Base-by-base conservation (phyloP, 495 filamentous ascomycete species). In the Hypoxylon intermedium region DNA sequence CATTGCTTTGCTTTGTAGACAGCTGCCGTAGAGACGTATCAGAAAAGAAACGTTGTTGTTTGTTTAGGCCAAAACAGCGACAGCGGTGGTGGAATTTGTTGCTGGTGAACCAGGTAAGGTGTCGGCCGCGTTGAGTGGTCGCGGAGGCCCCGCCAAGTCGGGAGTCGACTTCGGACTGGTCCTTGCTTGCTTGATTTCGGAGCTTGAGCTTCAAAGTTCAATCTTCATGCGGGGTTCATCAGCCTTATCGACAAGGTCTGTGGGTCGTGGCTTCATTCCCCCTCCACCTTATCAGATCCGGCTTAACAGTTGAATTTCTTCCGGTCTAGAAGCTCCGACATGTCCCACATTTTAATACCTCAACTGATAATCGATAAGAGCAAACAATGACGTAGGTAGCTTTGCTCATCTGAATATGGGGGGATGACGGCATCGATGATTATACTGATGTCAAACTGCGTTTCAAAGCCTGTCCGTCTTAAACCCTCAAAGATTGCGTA, bases 381-480 rank as follows among this genome's bases (percentile, higher is more conserved):
- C 20, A 26, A 24, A 9, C 46, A 44, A 54, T 59, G 65, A 64
- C 53, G 65, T 64, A 64, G 33, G 31, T 55, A 59, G 16, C 42
- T 51, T 26, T 65, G 13, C 18, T 47, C 33, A 19, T 19, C 21
- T 42, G 48, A 55, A 53, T 53, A 67, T 50, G 51, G 37, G 33
- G 41, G 44, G 20, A 67, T 67, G 65, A 67, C 65, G 65, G 65
- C 65, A 64, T 64, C 40, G 65, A 67, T 47, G 28, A 42, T 53
- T 30, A 31, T 12, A 42, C 54, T 65, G 62, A 65, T 65, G 62
- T 65, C 62, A 65, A 55, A 48, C 38, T 48, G 46, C 55, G 43
- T 65, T 59, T 44, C 19, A 45, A 46, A 7, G 18, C 28, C 11
- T 26, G 20, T 37, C n/a, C 26, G n/a, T 33, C 26, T 38, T 34